Evolutionary conservation across 768 basidiomycete species (phyloP).

Genomic region (Suillus subaureus): DNA sequence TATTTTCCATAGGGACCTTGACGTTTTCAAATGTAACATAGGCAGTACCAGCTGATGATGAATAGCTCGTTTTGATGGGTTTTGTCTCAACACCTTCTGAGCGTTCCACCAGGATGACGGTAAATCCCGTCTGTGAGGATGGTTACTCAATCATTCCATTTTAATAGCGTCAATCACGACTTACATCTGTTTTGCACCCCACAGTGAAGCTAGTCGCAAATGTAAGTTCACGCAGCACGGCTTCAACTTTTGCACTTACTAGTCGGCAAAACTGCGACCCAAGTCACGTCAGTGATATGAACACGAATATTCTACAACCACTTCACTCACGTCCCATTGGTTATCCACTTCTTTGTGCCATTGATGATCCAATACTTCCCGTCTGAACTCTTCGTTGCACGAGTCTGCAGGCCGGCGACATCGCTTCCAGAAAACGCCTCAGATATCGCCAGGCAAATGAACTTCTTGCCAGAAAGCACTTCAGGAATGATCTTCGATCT

Average conservation of each 20-base stretch:
- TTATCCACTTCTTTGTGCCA: conserved; percentile 86
- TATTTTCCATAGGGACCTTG: conserved; percentile 82
- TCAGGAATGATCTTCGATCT: conserved; percentile 62
- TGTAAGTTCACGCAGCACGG: conserved; percentile 26
- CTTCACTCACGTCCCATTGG: conserved; percentile 61
- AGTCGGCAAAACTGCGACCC: conserved; percentile 35
- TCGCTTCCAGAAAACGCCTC: conserved; percentile 90
- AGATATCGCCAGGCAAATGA: conserved; percentile 84
- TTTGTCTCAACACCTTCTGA: conserved; percentile 83
- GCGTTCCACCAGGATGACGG: conserved; percentile 85
- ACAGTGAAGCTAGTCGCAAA: conserved; percentile 58
- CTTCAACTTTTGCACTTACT: conserved; percentile 32
- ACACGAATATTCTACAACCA: background rate
- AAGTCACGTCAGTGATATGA: conserved; percentile 3
- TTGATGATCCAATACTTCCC: conserved; percentile 86
- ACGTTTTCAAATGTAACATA: conserved; percentile 79
- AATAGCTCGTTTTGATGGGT: conserved; percentile 82
- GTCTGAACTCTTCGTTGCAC: conserved; percentile 77
- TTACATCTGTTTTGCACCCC: conserved; percentile 65
- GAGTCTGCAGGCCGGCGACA: conserved; percentile 77
- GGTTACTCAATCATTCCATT: conserved; percentile 13
- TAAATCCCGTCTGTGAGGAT: conserved; percentile 60
- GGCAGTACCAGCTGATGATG: conserved; percentile 80
- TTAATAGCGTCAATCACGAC: background rate
- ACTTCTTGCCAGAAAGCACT: conserved; percentile 75